Evolutionary conservation across 495 filamentous ascomycete species (phyloP).

Genomic region (Penicillium silybi): DNA sequence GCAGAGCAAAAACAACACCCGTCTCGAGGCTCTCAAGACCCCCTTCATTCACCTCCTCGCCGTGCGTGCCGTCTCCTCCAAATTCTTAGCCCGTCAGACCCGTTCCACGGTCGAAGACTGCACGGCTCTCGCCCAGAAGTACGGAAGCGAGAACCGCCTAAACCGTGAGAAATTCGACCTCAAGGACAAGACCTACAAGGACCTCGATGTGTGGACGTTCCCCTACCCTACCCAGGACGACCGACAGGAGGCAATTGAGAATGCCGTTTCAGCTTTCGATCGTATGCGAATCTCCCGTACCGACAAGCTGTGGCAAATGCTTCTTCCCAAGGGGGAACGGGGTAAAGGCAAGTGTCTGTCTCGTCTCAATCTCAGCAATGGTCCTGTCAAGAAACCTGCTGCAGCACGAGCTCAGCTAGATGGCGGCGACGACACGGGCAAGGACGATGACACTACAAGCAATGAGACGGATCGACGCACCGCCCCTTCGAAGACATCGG

Average conservation of each 20-base stretch:
- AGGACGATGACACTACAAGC: conserved; percentile 33
- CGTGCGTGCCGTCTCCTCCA: conserved; percentile 53
- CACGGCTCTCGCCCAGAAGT: conserved; percentile 50
- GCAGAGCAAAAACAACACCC: conserved; percentile 51
- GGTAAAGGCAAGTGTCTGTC: conserved; percentile 79
- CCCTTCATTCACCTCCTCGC: conserved; percentile 75
- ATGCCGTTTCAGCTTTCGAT: conserved; percentile 79
- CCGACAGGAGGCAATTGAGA: conserved; percentile 75
- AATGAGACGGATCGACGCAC: conserved; percentile 55
- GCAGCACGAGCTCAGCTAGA: conserved; percentile 57
- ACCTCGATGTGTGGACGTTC: conserved; percentile 79
- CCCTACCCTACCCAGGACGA: conserved; percentile 62
- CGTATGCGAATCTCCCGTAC: conserved; percentile 65
- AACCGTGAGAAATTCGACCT: conserved; percentile 62
- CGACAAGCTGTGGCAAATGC: conserved; percentile 75
- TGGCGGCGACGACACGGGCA: conserved; percentile 48
- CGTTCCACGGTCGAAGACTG: conserved; percentile 55
- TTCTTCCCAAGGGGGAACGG: conserved; percentile 70
- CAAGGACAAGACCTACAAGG: conserved; percentile 69
- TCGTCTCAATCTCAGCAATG: conserved; percentile 60
- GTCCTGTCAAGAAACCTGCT: conserved; percentile 47
- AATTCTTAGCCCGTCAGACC: conserved; percentile 55
- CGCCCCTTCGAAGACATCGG: conserved; percentile 40
- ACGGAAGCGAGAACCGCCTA: conserved; percentile 56
- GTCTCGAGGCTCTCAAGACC: conserved; percentile 46